These are phyloP conservation scores for Pelargonium myrrhifolium DNA, from an alignment of 441 rosid genomes.

Conservation along the genomic window DNA sequence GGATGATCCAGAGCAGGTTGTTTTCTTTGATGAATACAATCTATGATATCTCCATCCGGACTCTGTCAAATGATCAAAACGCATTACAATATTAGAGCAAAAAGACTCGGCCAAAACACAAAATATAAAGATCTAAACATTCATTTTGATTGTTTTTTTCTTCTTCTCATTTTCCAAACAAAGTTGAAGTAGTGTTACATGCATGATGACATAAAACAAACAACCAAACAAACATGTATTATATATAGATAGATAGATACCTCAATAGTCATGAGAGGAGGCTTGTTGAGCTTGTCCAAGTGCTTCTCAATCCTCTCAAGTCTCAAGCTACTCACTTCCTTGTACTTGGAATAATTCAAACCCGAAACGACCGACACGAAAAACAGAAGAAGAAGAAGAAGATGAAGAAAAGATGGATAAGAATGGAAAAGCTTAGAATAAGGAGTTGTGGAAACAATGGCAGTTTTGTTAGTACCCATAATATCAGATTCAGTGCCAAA, in stretches of 20 bases:
- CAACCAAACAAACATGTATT: not conserved
- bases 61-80: constrained; percentile 37
- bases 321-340: constrained; percentile 65
- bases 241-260: constrained; percentile 16
- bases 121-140: no score
- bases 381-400: constrained; percentile 23
- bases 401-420: not conserved
- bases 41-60: constrained; percentile 62
- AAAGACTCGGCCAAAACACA: no score
- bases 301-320: constrained; percentile 64
- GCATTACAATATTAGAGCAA: no score
- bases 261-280: constrained; percentile 52
- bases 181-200: no score
- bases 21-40: constrained; percentile 46
- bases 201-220: not conserved
- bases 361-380: constrained; percentile 19
- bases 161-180: not conserved
- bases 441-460: no score
- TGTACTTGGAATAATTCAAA: constrained; percentile 41
- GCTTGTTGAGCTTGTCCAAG: constrained; percentile 53
- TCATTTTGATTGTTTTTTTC: no score
- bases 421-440: not conserved
- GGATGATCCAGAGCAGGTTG: constrained; percentile 75
- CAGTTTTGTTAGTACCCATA: no score
- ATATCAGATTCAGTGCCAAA: constrained; percentile 4